These are phyloP conservation scores for Xylaria cubensis DNA, from an alignment of 495 filamentous ascomycete genomes.

Conservation along the genomic window DNA sequence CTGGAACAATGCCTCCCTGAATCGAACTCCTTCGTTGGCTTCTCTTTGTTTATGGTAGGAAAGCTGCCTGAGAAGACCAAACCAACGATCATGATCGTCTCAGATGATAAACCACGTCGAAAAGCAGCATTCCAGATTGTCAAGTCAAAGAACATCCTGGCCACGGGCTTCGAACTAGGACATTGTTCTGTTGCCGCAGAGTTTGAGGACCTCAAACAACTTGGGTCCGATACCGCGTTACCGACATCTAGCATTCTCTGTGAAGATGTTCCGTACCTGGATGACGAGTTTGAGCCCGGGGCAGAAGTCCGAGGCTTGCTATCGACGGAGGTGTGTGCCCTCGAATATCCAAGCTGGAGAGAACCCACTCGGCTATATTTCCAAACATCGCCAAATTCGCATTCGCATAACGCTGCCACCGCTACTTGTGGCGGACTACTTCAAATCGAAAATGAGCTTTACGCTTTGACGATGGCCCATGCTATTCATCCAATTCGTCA, in stretches of 20 bases:
- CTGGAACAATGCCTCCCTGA: constrained; percentile 21
- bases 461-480: constrained; percentile 17
- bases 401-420: background rate
- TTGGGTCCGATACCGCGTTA: constrained; percentile 22
- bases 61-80: constrained; percentile 25
- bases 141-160: constrained; percentile 12
- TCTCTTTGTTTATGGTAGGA: constrained; percentile 26
- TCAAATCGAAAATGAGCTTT: background rate
- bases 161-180: constrained; percentile 16
- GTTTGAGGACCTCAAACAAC: constrained; percentile 23
- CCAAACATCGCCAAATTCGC: constrained; percentile 6
- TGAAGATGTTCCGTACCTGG: background rate
- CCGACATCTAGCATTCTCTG: background rate
- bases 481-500: background rate
- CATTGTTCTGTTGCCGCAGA: constrained; percentile 23
- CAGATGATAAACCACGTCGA: constrained; percentile 16
- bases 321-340: constrained; percentile 16
- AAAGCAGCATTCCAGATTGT: constrained; percentile 20
- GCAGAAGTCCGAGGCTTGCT: constrained; percentile 3
- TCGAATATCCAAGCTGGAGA: background rate
- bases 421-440: constrained; percentile 20
- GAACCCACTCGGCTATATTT: background rate
- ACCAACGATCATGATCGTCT: constrained; percentile 22
- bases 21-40: constrained; percentile 24
- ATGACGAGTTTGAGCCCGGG: constrained; percentile 24